Base-by-base conservation (phyloP, 495 filamentous ascomycete species). In the Parmelia sp. region DNA sequence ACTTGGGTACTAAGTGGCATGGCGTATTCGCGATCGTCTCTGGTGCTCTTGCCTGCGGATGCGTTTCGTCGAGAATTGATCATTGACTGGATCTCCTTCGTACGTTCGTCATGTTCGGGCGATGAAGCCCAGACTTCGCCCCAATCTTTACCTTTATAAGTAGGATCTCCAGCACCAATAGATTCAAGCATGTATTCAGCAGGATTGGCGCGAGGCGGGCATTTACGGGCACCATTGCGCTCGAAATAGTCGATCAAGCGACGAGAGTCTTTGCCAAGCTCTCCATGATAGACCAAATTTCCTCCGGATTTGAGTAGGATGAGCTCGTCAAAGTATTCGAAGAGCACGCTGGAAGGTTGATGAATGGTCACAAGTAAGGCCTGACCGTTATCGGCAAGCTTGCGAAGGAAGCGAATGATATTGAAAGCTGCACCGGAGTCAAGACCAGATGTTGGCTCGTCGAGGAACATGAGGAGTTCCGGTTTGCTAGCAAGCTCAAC, bases 321-420 rank as follows among this genome's bases (percentile, higher is more conserved):
- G 9, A 90, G 76, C 11, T 84, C 77, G 68, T 90, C 88, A 61
- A 91, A 91, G 67, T 89, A 87, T 71, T 94, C 87, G 67, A 97
- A 96, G 0, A 97, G 80, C 0, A 89, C 87, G 5, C 89, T 85
- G 70, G 21, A 70, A 5, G 92, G 92, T 68, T 97, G 92, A 73
- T 96, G 92, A 67, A 96, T 97, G 0, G 92, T 96, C 74, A 89
- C 91, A 2, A 96, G 83, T 71, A 96, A 90, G 23, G 92, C 91
- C 69, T 96, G 91, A 2, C 92, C 92, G 45, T 86, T 85, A 1
- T 82, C 84, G 1, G 91, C 86, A 14, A 96, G 82, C 76, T 95
- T 96, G 57, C 86, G 86, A 58, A 96, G 74, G 80, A 96, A 96
- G 56, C 89, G 86, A 19, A 96, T 85, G 65, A 96, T 96, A 65